These are phyloP conservation scores for Cyclanthera cordifolia DNA, from an alignment of 306 rosid genomes.

Conservation along the genomic window DNA sequence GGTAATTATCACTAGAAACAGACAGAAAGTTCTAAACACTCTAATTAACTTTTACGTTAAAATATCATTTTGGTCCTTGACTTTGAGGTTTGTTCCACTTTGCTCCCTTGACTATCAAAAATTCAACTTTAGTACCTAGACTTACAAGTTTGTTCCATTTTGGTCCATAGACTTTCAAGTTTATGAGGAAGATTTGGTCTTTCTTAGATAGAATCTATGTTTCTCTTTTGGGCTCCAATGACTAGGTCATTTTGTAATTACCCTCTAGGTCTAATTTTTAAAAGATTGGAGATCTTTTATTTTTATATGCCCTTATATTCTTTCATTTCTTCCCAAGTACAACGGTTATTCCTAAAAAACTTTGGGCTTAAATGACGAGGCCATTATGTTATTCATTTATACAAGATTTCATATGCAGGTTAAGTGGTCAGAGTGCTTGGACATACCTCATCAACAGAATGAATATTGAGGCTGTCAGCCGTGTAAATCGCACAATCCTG, in stretches of 20 bases:
- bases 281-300: neutral
- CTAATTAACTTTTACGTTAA: neutral
- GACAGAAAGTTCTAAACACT: neutral
- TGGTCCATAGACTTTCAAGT: too few relatives aligned
- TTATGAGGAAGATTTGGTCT: too few relatives aligned
- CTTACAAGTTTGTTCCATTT: too few relatives aligned
- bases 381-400: neutral
- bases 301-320: neutral
- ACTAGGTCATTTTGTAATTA: neutral
- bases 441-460: constrained; percentile 88
- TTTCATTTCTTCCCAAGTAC: neutral
- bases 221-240: neutral
- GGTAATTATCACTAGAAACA: neutral
- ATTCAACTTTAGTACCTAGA: too few relatives aligned
- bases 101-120: too few relatives aligned
- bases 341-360: too few relatives aligned
- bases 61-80: too few relatives aligned
- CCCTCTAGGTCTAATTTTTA: neutral
- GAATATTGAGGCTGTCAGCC: constrained; percentile 61
- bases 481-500: constrained; percentile 86
- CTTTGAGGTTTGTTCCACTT: too few relatives aligned
- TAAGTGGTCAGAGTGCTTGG: constrained; percentile 14
- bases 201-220: too few relatives aligned
- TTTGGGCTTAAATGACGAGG: too few relatives aligned
- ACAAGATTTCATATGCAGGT: neutral